Evolutionary conservation across 306 rosid species (phyloP).

Genomic region (Crataegus laevigata): DNA sequence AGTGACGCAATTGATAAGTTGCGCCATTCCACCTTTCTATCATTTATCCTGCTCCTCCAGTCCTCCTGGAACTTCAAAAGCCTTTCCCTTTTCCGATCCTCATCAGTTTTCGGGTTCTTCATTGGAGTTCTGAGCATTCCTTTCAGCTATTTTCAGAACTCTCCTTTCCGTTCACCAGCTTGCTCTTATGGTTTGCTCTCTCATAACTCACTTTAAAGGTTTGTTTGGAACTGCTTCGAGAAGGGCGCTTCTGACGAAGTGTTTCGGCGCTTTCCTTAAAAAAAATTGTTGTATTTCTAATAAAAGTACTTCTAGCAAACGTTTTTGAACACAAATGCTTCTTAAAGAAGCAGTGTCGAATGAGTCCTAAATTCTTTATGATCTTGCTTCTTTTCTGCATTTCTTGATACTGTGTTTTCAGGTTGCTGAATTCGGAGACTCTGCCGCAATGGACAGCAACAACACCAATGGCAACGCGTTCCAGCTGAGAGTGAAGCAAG

Average conservation of each 20-base stretch:
- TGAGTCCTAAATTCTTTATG: no score
- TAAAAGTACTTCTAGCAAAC: no score
- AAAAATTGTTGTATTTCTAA: no score
- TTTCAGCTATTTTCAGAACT: not conserved
- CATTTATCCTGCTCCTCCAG: constrained; percentile 13
- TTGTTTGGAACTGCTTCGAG: no score
- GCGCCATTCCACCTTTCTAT: constrained; percentile 9
- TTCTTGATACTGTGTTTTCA: not conserved
- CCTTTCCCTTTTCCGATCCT: not conserved
- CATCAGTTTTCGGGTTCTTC: constrained; percentile 3
- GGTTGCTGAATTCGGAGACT: constrained; percentile 15
- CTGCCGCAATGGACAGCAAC: constrained; percentile 24
- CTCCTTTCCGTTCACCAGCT: not conserved
- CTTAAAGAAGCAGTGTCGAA: no score
- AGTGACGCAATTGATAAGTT: not conserved
- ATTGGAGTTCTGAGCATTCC: constrained; percentile 1
- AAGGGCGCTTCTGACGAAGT: no score
- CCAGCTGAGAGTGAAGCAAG: constrained; percentile 38
- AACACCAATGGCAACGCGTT: constrained; percentile 1
- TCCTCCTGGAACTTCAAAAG: not conserved
- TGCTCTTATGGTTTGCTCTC: constrained; percentile 13
- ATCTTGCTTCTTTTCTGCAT: not conserved
- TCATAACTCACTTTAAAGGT: not conserved
- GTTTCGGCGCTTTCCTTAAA: no score
- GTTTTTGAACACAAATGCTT: no score